These are phyloP conservation scores for Fusarium concolor DNA, from an alignment of 2,329 filamentous ascomycete genomes.

Conservation along the genomic window DNA sequence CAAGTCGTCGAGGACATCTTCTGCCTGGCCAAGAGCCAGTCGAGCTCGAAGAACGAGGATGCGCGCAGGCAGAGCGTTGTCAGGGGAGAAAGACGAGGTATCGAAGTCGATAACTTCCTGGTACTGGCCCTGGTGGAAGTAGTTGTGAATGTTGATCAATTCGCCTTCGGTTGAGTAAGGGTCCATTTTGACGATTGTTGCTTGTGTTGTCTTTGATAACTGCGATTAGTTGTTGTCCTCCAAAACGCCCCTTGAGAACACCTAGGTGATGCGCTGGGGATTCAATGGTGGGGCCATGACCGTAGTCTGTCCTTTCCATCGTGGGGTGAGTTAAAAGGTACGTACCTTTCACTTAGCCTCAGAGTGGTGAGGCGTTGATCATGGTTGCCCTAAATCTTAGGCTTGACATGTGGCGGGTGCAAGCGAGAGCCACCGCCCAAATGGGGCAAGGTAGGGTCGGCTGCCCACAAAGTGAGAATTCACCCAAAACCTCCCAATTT, in stretches of 20 bases:
- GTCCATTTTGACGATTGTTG: slow-evolving; percentile 65
- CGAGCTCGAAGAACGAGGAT: slow-evolving; percentile 84
- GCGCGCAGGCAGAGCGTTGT: slow-evolving; percentile 81
- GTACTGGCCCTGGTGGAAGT: slow-evolving; percentile 86
- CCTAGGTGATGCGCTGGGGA: slow-evolving; percentile 47
- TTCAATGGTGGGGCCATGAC: slow-evolving; percentile 47
- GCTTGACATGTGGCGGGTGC: slow-evolving; percentile 43
- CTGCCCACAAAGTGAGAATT: slow-evolving; percentile 60
- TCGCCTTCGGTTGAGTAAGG: slow-evolving; percentile 78
- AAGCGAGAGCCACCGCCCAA: slow-evolving; percentile 46
- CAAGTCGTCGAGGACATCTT: slow-evolving; percentile 77
- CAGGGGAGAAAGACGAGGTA: slow-evolving; percentile 78
- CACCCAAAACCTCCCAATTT: slow-evolving; percentile 58
- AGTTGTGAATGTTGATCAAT: slow-evolving; percentile 76
- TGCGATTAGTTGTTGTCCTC: slow-evolving; percentile 30
- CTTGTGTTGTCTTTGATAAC: slow-evolving; percentile 16
- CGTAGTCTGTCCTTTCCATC: slow-evolving; percentile 40
- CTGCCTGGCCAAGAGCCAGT: slow-evolving; percentile 82
- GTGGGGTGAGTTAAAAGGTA: slow-evolving; percentile 39
- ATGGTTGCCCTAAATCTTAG: slow-evolving; percentile 42
- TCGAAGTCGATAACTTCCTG: slow-evolving; percentile 88
- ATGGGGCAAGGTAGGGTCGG: slow-evolving; percentile 46
- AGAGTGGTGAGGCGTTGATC: slow-evolving; percentile 37
- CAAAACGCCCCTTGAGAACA: slow-evolving; percentile 46
- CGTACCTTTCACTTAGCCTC: slow-evolving; percentile 38